Conservation (phyloP, 768 basidiomycete species). For the Leccinum rimulosum region DNA sequence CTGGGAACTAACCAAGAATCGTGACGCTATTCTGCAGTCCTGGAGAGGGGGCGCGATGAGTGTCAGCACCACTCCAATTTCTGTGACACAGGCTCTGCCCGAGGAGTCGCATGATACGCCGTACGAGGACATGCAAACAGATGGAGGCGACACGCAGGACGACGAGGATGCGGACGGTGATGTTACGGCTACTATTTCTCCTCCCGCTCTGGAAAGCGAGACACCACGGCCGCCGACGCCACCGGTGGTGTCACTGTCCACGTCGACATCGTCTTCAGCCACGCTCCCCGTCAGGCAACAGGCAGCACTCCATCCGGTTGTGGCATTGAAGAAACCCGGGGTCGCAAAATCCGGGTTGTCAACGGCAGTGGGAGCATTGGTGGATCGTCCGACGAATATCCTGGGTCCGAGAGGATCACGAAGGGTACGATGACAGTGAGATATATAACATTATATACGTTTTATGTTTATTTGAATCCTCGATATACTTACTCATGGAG, state of each 20-base stretch:
- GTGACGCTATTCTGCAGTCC: constrained; percentile 56
- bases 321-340: constrained; percentile 22
- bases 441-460: constrained; percentile 4
- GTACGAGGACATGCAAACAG: constrained; percentile 15
- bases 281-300: constrained; percentile 25
- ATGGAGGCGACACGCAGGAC: constrained; percentile 25
- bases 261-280: constrained; percentile 39
- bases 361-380: constrained; percentile 26
- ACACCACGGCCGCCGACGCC: constrained; percentile 20
- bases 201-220: constrained; percentile 1
- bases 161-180: constrained; percentile 17
- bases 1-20: constrained; percentile 68
- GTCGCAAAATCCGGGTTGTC: constrained; percentile 22
- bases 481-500: background rate
- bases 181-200: constrained; percentile 19
- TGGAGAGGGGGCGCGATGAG: constrained; percentile 41
- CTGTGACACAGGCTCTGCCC: constrained; percentile 36
- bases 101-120: constrained; percentile 24
- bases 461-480: background rate
- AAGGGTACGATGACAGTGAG: constrained; percentile 21
- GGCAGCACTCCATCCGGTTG: constrained; percentile 3
- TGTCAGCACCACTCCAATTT: constrained; percentile 37
- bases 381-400: constrained; percentile 35
- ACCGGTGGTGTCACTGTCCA: constrained; percentile 33
- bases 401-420: constrained; percentile 33